phyloP scores from a whole-genome alignment of 768 basidiomycete genomes.

The Postia placenta region DNA sequence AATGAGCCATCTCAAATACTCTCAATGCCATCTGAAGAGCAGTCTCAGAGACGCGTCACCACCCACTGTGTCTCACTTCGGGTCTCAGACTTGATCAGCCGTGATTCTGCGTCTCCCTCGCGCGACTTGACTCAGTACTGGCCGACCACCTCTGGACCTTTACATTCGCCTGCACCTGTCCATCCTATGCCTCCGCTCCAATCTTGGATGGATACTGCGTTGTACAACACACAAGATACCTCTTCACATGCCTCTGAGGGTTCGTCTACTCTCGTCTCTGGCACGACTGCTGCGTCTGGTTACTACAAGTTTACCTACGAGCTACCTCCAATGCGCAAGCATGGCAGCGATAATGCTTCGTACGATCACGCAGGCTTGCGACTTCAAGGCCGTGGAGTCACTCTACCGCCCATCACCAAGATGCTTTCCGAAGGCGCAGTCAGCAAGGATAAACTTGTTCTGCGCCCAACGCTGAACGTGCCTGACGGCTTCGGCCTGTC shows the following conservation, averaged over 20 bases:
- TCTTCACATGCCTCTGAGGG: neutral
- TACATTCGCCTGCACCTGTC: neutral
- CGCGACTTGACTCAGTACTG: neutral
- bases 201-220: neutral
- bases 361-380: neutral
- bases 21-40: neutral
- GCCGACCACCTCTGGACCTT: neutral
- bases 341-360: neutral
- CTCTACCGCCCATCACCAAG: neutral
- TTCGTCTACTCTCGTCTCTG: neutral
- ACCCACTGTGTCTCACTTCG: neutral
- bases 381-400: neutral
- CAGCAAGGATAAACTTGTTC: neutral
- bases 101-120: neutral
- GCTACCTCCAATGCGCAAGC: neutral
- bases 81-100: neutral
- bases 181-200: neutral
- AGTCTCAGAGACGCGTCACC: neutral
- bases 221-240: neutral
- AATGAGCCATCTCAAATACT: neutral
- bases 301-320: neutral
- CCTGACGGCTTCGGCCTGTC: neutral
- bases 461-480: neutral
- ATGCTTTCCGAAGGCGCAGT: constrained; percentile 1
- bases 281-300: neutral